Percentiles rank a stretch among this genome's conserved stretches.
These are phyloP conservation scores for Penicillium alfredii DNA, from an alignment of 495 filamentous ascomycete species.

Conservation along the genomic window DNA sequence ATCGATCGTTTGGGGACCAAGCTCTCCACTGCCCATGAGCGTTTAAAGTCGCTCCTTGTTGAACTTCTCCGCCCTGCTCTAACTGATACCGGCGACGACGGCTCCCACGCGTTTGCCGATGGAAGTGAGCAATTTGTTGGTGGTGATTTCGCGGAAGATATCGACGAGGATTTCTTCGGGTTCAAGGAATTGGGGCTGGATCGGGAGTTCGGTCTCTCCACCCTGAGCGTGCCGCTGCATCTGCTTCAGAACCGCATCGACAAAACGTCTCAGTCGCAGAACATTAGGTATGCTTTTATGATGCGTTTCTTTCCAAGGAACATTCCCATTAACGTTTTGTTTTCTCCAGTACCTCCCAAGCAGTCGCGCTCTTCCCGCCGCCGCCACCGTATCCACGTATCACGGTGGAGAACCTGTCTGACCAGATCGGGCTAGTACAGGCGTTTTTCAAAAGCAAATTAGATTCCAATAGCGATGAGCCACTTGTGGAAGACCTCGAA, in stretches of 20 bases:
- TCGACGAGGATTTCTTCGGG: conserved; percentile 97
- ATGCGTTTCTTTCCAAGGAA: no score
- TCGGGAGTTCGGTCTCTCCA: conserved; percentile 76
- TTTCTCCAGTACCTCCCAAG: conserved; percentile 40
- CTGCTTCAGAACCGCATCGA: conserved; percentile 87
- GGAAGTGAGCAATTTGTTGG: conserved; percentile 96
- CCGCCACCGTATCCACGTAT: conserved; percentile 73
- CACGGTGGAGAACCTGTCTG: conserved; percentile 66
- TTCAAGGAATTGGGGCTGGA: conserved; percentile 94
- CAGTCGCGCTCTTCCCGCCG: conserved; percentile 45
- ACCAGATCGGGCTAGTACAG: conserved; percentile 79
- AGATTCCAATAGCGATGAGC: conserved; percentile 71
- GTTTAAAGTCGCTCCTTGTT: conserved; percentile 82
- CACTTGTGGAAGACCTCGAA: conserved; percentile 90
- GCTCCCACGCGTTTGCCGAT: conserved; percentile 85
- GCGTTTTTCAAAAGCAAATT: conserved; percentile 87
- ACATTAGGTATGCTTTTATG: conserved; percentile 54
- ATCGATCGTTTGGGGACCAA: conserved; percentile 84
- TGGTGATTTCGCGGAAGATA: conserved; percentile 94
- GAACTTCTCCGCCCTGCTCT: conserved; percentile 90
- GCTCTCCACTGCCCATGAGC: conserved; percentile 77
- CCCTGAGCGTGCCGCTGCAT: conserved; percentile 87
- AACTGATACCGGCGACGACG: conserved; percentile 71
- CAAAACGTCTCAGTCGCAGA: conserved; percentile 70
- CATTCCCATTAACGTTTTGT: no score